Percentiles rank a stretch among this genome's conserved stretches.
phyloP scores from a whole-genome alignment of 106 monocot genomes.

The Chionographis japonica region DNA sequence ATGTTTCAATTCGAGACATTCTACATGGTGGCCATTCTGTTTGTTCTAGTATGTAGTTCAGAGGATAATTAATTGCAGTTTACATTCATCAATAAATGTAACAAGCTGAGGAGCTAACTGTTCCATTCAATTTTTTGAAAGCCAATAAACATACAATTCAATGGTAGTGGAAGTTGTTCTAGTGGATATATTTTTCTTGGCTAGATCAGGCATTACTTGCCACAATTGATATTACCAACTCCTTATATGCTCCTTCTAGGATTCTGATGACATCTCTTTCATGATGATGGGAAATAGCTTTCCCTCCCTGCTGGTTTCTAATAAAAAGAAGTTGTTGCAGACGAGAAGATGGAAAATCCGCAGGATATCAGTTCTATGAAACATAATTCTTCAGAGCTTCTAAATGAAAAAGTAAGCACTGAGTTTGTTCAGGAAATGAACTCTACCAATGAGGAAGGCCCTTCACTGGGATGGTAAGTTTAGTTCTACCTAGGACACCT shows the following conservation, averaged over 20 bases:
- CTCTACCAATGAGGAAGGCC: constrained; percentile 10
- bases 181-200: not conserved
- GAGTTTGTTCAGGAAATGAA: constrained; percentile 19
- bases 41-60: constrained; percentile 56
- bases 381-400: constrained; percentile 19
- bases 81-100: constrained; percentile 9
- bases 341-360: constrained; percentile 24
- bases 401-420: constrained; percentile 33
- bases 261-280: constrained; percentile 7
- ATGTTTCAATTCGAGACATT: constrained; percentile 76
- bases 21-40: constrained; percentile 44
- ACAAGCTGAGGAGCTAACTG: not conserved
- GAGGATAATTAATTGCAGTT: constrained; percentile 8
- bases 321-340: constrained; percentile 44
- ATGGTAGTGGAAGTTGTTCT: not conserved
- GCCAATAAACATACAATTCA: not conserved
- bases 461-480: constrained; percentile 50
- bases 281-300: not conserved
- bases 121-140: not conserved
- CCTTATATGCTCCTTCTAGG: constrained; percentile 1
- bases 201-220: not conserved
- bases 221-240: not conserved
- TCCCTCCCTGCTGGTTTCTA: constrained; percentile 15
- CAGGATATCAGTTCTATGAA: constrained; percentile 17
- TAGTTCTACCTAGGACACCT: not conserved